Conservation (phyloP, 129 eudicot genomes). For the Silybum marianum region DNA sequence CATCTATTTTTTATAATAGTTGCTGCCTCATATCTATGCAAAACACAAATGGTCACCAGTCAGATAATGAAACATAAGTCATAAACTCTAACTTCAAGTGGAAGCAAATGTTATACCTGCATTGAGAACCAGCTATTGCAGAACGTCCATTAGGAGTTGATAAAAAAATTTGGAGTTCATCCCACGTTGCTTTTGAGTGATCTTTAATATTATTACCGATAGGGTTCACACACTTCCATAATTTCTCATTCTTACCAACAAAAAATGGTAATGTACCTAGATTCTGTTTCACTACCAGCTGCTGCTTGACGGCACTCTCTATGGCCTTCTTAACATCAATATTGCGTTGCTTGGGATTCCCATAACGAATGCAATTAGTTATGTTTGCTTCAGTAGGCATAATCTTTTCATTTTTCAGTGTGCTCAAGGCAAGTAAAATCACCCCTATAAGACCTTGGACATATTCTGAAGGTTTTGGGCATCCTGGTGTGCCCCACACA, state of each 20-base stretch:
- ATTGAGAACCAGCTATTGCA: constrained; percentile 56
- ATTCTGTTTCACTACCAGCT: constrained; percentile 62
- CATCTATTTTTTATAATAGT: constrained; percentile 63
- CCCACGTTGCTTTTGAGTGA: constrained; percentile 76
- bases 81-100: not conserved
- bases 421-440: constrained; percentile 80
- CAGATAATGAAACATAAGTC: not conserved
- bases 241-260: constrained; percentile 69
- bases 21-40: constrained; percentile 84
- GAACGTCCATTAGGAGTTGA: constrained; percentile 71
- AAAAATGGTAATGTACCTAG: constrained; percentile 55
- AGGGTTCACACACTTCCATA: constrained; percentile 86
- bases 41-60: not conserved
- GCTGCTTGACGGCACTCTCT: constrained; percentile 76
- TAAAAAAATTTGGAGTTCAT: constrained; percentile 59
- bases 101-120: constrained; percentile 74
- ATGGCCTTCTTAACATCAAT: constrained; percentile 90
- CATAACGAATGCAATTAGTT: constrained; percentile 73
- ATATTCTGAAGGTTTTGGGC: constrained; percentile 76
- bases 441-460: constrained; percentile 81
- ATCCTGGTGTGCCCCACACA: constrained; percentile 76
- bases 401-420: constrained; percentile 77
- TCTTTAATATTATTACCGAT: constrained; percentile 56
- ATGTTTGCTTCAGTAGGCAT: constrained; percentile 86
- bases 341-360: constrained; percentile 56